A percentile compares a stretch with the other conserved stretches of the same genome.
phyloP scores from a whole-genome alignment of 225 moss, liverwort and hornwort genomes.

The Antitrichia curtipendula region DNA sequence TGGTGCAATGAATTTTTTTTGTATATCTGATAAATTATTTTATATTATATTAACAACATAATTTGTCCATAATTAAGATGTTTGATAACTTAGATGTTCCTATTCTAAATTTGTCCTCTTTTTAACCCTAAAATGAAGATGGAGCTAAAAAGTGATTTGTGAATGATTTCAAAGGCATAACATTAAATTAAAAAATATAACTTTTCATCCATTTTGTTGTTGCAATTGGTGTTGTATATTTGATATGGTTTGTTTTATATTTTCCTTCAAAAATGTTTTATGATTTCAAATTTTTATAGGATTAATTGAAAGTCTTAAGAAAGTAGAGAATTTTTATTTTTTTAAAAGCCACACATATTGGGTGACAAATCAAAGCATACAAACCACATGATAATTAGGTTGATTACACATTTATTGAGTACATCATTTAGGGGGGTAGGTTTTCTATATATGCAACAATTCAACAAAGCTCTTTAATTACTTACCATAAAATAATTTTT shows the following conservation, averaged over 20 bases:
- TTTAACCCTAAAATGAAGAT: fast-evolving
- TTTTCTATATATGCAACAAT: neutral
- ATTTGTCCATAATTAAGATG: neutral
- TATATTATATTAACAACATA: neutral
- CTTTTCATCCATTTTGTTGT: neutral
- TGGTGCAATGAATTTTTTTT: neutral
- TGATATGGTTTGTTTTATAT: neutral
- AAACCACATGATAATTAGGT: neutral
- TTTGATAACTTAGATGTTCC: fast-evolving
- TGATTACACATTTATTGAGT: neutral
- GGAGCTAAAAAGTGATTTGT: fast-evolving
- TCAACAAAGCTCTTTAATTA: neutral
- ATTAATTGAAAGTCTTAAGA: neutral
- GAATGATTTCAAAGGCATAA: neutral
- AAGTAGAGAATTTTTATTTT: too few species aligned
- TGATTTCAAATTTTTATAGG: neutral
- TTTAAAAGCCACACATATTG: too few species aligned
- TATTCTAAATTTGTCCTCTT: fast-evolving
- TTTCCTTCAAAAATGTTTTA: neutral
- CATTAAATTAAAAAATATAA: neutral
- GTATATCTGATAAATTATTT: neutral
- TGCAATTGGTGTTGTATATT: neutral
- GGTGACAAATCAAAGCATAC: neutral
- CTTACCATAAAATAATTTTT: too few species aligned
- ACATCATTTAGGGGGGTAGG: neutral